These are phyloP conservation scores for Symbiodinium natans DNA, from an alignment of 73 alveolate species.

Conservation along the genomic window DNA sequence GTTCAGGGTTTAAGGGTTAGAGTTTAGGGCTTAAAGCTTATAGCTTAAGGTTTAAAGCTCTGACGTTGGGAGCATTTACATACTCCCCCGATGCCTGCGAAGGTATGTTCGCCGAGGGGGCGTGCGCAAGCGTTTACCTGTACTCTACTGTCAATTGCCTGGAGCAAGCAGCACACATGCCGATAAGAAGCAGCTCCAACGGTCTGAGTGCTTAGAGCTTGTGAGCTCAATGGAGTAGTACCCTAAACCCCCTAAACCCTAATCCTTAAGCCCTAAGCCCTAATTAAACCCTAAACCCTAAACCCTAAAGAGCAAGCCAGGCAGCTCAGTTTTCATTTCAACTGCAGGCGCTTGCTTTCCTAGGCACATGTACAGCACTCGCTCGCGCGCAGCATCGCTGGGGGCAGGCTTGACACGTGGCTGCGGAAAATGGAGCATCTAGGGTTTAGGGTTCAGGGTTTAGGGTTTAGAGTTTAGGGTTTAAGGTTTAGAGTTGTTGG, in stretches of 20 bases:
- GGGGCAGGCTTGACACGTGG: background rate
- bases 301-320: background rate
- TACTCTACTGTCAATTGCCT: background rate
- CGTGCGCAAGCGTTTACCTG: too few species aligned
- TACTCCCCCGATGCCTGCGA: too few species aligned
- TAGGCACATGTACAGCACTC: background rate
- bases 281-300: background rate
- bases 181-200: too few species aligned
- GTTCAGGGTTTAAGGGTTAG: background rate
- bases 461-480: too few species aligned
- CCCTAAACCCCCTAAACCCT: background rate
- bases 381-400: background rate
- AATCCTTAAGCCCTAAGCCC: background rate
- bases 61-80: too few species aligned
- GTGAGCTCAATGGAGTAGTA: too few species aligned
- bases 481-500: too few species aligned
- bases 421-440: background rate
- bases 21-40: background rate
- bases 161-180: background rate
- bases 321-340: background rate
- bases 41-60: background rate
- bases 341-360: background rate
- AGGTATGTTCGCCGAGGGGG: too few species aligned
- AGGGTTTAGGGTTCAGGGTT: too few species aligned
- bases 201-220: too few species aligned